These are phyloP conservation scores for Adansonia rubrostipa DNA, from an alignment of 441 rosid genomes.

Conservation along the genomic window DNA sequence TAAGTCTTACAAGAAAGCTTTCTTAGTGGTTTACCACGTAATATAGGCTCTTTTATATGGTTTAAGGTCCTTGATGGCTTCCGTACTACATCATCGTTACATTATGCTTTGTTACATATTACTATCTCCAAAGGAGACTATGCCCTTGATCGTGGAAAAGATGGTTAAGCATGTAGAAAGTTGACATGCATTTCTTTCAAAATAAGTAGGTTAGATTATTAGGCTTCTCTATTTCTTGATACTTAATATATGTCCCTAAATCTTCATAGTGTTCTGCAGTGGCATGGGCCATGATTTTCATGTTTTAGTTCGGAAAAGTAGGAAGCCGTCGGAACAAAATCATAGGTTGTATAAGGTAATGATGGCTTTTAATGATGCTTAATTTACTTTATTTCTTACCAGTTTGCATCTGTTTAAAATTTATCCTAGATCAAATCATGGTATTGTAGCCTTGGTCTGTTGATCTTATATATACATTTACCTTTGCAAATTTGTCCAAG, in stretches of 20 bases:
- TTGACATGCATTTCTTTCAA: background rate
- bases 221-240: background rate
- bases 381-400: background rate
- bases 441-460: background rate
- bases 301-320: constrained; percentile 93
- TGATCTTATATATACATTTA: background rate
- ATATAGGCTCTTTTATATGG: background rate
- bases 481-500: background rate
- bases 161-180: background rate
- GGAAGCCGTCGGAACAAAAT: constrained; percentile 98
- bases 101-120: background rate
- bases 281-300: constrained; percentile 99
- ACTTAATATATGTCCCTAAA: no score
- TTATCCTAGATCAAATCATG: background rate
- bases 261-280: constrained; percentile 45
- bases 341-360: constrained; percentile 82
- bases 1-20: background rate
- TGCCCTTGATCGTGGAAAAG: background rate
- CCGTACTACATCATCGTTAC: background rate
- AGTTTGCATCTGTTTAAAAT: background rate
- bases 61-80: background rate
- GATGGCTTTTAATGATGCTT: background rate
- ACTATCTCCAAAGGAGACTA: constrained; percentile 4
- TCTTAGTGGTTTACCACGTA: background rate
- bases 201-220: background rate